Evolutionary conservation across 495 filamentous ascomycete species (phyloP), one percentile per base, ranked within the genome.

Genomic region (Podospora anserina): DNA sequence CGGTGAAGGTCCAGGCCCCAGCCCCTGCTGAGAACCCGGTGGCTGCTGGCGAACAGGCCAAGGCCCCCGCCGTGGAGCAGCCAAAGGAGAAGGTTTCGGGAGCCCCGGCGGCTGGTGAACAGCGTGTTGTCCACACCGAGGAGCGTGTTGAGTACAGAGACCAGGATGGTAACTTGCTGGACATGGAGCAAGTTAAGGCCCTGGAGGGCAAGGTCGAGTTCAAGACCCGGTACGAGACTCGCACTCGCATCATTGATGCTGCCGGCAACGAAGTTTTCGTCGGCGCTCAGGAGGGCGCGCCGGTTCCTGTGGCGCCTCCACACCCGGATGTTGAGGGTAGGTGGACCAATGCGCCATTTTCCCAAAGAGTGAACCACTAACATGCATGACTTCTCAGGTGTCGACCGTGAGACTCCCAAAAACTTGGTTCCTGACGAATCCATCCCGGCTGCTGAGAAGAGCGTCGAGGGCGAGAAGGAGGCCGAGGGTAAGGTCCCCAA

Each of bases 131-230:
- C 56, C 86, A 85, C 58, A 85, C 85, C 30, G 90, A 97, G 76
- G 93, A 97, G 75, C 90, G 89, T 68, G 84, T 97, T 68, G 95
- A 99, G 79, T 99, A 96, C 79, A 89, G 95, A 57, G 95, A 99
- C 76, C 92, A 98, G 76, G 82, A 96, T 70, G 95, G 95, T 63
- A 97, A 97, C 72, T 73, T 98, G 55, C 84, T 99, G 23, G 83
- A 94, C 71, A 88, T 91, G 68, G 88, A 90, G 72, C 87, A 97
- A 69, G 94, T 99, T 58, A 87, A 90, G 71, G 89, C 87, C 1
- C 87, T 99, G 28, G 85, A 90, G 73, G 95, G 94, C 72, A 94
- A 97, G 80, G 93, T 98, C 28, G 90, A 91, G 68, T 97, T 98
- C 80, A 89, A 94, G 78, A 99, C 95, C 7, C 88, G 89, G 65